These are phyloP conservation scores for Turnera subulata DNA, from an alignment of 345 rosid species.

Conservation along the genomic window DNA sequence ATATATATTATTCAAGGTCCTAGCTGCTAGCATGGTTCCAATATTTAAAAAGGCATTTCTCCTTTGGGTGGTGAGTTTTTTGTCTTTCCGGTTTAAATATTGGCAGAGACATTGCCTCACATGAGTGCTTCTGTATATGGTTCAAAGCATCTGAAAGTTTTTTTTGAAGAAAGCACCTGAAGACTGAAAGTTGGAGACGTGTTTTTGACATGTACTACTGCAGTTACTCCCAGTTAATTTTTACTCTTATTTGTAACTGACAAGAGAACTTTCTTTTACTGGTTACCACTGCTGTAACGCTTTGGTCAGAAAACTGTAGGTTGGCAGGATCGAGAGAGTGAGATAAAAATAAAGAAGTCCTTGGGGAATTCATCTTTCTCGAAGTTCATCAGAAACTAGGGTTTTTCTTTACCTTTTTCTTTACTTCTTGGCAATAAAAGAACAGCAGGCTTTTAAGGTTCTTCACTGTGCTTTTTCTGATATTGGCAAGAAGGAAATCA, in stretches of 20 bases:
- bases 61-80: no score
- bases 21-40: no score
- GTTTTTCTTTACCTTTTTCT: background rate
- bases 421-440: background rate
- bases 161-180: no score
- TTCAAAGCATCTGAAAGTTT: no score
- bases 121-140: no score
- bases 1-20: no score
- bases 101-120: no score
- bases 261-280: background rate
- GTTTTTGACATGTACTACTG: no score
- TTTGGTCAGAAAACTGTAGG: slow-evolving; percentile 7
- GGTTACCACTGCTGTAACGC: slow-evolving; percentile 5
- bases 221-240: no score
- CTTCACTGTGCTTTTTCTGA: slow-evolving; percentile 7
- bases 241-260: slow-evolving; percentile 10
- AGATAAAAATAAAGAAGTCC: background rate
- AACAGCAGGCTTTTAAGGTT: slow-evolving; percentile 12
- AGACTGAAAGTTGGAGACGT: no score
- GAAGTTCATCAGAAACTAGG: slow-evolving; percentile 27
- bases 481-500: slow-evolving; percentile 3
- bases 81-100: no score
- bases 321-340: background rate
- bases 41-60: no score
- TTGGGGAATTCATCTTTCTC: slow-evolving; percentile 1